Conservation (phyloP, 805 yeast species). For the Saccharomycopsis fermentans region DNA sequence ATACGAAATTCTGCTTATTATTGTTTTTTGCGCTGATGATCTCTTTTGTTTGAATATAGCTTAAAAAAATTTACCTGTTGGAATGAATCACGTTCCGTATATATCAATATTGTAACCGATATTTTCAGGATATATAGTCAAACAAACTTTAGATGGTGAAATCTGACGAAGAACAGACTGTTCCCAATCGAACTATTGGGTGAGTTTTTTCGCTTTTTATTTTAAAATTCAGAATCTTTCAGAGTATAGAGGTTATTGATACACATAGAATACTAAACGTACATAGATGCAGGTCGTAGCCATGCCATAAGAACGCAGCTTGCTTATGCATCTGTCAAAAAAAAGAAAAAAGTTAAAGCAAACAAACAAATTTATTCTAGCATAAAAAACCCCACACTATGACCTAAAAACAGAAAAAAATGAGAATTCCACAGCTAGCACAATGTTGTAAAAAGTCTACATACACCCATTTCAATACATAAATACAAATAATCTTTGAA, state of each 20-base stretch:
- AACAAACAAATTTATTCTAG: not conserved
- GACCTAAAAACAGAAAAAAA: not conserved
- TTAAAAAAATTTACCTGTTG: too few relatives aligned
- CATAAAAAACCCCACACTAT: not conserved
- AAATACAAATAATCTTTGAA: too few relatives aligned
- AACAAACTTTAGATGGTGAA: too few relatives aligned
- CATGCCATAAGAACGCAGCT: not conserved
- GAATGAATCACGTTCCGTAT: too few relatives aligned
- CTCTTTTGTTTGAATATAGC: too few relatives aligned
- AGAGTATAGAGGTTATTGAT: not conserved
- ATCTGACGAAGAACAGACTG: too few relatives aligned
- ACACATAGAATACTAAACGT: too few relatives aligned
- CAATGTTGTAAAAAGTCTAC: not conserved
- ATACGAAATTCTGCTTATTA: not conserved
- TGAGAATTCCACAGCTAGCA: not conserved
- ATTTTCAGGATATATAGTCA: too few relatives aligned
- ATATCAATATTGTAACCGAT: too few relatives aligned
- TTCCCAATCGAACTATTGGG: too few relatives aligned
- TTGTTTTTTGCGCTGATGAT: not conserved
- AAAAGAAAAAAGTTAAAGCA: not conserved
- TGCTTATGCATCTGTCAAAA: conserved; percentile 2
- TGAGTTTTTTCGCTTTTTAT: too few relatives aligned
- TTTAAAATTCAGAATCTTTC: too few relatives aligned
- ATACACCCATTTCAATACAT: not conserved
- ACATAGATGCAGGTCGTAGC: not conserved